phyloP scores from a whole-genome alignment of 257 asterid genomes.

The Solanum clarkiae region DNA sequence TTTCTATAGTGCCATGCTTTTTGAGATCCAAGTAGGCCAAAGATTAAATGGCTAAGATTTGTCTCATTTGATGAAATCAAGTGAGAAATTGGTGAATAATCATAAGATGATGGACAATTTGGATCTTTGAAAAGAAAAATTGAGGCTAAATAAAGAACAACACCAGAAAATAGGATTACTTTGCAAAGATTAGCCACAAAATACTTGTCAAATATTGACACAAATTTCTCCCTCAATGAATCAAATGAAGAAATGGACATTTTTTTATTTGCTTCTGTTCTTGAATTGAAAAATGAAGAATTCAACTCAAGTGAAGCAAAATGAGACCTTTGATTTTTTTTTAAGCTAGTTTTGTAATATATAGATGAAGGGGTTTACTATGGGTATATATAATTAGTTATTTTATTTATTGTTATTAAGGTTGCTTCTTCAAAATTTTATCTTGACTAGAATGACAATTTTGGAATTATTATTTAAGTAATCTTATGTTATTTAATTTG shows the following conservation, averaged over 20 bases:
- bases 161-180: neutral
- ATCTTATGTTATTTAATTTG: neutral
- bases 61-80: neutral
- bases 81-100: neutral
- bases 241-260: neutral
- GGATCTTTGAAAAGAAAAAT: neutral
- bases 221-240: neutral
- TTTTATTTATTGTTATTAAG: neutral
- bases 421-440: neutral
- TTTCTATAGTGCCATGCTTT: slow-evolving; percentile 37
- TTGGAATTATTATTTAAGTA: neutral
- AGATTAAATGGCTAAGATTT: slow-evolving; percentile 40
- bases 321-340: neutral
- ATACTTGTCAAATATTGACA: neutral
- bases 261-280: neutral
- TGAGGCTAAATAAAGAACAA: neutral
- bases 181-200: neutral
- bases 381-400: neutral
- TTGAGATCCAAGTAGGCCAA: slow-evolving; percentile 46
- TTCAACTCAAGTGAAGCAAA: neutral
- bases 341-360: neutral
- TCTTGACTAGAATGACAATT: neutral
- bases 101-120: neutral
- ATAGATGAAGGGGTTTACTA: neutral
- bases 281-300: neutral